Evolutionary conservation across 23 red algal species (phyloP).

Genomic region (Agarophyton chilense): DNA sequence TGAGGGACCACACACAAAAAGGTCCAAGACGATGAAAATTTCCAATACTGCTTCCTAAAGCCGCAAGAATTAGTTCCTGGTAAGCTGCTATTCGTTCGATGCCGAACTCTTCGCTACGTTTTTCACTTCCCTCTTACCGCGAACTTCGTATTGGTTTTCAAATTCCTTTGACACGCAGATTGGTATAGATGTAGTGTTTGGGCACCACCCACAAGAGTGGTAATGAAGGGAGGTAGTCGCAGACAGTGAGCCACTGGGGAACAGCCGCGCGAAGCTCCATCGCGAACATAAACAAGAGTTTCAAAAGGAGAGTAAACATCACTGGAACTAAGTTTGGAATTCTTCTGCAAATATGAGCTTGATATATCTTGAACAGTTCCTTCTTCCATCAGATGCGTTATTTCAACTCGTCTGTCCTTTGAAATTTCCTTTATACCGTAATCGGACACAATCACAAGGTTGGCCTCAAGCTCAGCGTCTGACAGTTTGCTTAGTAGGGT

Average conservation of each 20-base stretch:
- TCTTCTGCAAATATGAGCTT: too few relatives aligned
- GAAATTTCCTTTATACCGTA: constrained; percentile 72
- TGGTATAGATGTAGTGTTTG: constrained; percentile 77
- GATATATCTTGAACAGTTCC: constrained; percentile 49
- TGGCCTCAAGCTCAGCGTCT: neutral
- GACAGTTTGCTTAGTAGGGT: constrained; percentile 38
- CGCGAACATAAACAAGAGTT: constrained; percentile 70
- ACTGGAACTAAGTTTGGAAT: too few relatives aligned
- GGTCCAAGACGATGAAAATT: constrained; percentile 65
- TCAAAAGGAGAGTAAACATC: constrained; percentile 19
- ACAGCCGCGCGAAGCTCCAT: constrained; percentile 34
- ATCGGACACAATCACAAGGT: constrained; percentile 73
- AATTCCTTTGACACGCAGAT: constrained; percentile 62
- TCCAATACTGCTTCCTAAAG: constrained; percentile 37
- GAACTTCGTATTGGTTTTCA: constrained; percentile 56
- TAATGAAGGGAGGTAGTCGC: constrained; percentile 70
- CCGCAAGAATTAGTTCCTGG: constrained; percentile 78
- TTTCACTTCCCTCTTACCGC: constrained; percentile 11
- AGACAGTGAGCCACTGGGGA: constrained; percentile 46
- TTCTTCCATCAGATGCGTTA: constrained; percentile 29
- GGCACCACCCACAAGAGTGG: constrained; percentile 57
- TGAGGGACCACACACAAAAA: constrained; percentile 21
- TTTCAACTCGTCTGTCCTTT: constrained; percentile 28
- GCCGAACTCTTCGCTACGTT: neutral
- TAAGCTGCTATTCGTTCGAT: constrained; percentile 45